These are phyloP conservation scores for Saprolegnia diclina DNA, from an alignment of 352 stramenopile genomes.

Conservation along the genomic window DNA sequence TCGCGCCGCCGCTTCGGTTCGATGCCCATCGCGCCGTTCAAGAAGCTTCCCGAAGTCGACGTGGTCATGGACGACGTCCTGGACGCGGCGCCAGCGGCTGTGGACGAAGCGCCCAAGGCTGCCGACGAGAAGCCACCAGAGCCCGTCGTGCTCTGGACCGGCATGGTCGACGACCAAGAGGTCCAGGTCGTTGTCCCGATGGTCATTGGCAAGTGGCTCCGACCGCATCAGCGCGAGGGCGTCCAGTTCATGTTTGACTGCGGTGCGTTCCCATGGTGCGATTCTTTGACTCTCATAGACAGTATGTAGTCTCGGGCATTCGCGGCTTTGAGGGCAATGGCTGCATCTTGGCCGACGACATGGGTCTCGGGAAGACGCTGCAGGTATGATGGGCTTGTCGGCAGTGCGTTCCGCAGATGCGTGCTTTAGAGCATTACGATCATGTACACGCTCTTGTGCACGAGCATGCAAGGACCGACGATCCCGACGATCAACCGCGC, in stretches of 20 bases:
- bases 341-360: constrained; percentile 85
- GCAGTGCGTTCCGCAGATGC: not conserved
- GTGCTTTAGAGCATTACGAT: constrained; percentile 66
- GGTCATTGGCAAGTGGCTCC: constrained; percentile 92
- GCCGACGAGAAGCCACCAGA: constrained; percentile 37
- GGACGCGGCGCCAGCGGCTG: constrained; percentile 30
- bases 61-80: constrained; percentile 46
- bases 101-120: constrained; percentile 21
- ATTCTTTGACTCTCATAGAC: not conserved
- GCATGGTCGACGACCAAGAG: constrained; percentile 46
- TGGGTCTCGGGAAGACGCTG: constrained; percentile 83
- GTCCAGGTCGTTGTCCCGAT: constrained; percentile 76
- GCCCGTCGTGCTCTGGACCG: constrained; percentile 77
- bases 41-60: constrained; percentile 49
- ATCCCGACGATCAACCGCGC: constrained; percentile 59
- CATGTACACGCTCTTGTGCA: constrained; percentile 78
- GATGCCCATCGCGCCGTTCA: constrained; percentile 50
- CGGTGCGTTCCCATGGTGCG: constrained; percentile 39
- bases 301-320: constrained; percentile 39
- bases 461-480: constrained; percentile 45
- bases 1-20: constrained; percentile 55
- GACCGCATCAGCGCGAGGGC: constrained; percentile 94
- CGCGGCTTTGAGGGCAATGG: constrained; percentile 73
- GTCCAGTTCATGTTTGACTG: constrained; percentile 98
- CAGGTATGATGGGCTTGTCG: constrained; percentile 21